Percentiles rank a stretch among this genome's conserved stretches.
These are phyloP conservation scores for Apocynum venetum DNA, from an alignment of 257 asterid genomes.

Conservation along the genomic window DNA sequence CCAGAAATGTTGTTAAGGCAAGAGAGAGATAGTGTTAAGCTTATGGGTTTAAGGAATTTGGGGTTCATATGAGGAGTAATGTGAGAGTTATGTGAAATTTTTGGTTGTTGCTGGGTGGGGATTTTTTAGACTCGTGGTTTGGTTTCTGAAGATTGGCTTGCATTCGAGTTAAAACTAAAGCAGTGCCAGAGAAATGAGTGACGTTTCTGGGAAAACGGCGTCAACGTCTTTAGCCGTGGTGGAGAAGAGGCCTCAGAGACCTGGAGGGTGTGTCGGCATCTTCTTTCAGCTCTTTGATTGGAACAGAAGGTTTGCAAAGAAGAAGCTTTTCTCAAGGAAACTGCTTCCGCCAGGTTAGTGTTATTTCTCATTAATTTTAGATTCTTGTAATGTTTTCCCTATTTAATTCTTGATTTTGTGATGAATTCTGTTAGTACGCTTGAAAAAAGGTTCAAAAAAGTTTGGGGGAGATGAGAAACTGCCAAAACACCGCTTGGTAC, in stretches of 20 bases:
- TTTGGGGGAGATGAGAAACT: conserved; percentile 81
- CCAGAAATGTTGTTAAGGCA: conserved; percentile 6
- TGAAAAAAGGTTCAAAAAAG: conserved; percentile 63
- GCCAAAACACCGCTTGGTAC: conserved; percentile 85
- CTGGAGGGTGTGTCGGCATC: conserved; percentile 89
- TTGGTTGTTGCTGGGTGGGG: neutral
- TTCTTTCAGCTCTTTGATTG: conserved; percentile 88
- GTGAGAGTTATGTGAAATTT: conserved; percentile 20
- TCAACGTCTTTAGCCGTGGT: conserved; percentile 52
- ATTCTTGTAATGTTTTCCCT: conserved; percentile 15
- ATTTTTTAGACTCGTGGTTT: conserved; percentile 6
- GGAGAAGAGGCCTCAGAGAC: conserved; percentile 73
- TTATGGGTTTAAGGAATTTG: neutral
- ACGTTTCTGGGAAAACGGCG: conserved; percentile 43
- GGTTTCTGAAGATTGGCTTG: conserved; percentile 15
- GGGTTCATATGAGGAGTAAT: conserved; percentile 4
- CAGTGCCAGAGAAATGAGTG: conserved; percentile 49
- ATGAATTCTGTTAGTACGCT: conserved; percentile 52
- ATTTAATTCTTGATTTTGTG: conserved; percentile 19
- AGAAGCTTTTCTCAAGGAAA: conserved; percentile 77
- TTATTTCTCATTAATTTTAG: neutral
- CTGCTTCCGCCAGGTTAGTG: conserved; percentile 77
- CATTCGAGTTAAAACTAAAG: conserved; percentile 1
- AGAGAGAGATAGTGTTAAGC: neutral
- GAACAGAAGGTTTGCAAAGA: conserved; percentile 83